Evolutionary conservation across 495 filamentous ascomycete species (phyloP).

Genomic region (Achaetomiella virescens): DNA sequence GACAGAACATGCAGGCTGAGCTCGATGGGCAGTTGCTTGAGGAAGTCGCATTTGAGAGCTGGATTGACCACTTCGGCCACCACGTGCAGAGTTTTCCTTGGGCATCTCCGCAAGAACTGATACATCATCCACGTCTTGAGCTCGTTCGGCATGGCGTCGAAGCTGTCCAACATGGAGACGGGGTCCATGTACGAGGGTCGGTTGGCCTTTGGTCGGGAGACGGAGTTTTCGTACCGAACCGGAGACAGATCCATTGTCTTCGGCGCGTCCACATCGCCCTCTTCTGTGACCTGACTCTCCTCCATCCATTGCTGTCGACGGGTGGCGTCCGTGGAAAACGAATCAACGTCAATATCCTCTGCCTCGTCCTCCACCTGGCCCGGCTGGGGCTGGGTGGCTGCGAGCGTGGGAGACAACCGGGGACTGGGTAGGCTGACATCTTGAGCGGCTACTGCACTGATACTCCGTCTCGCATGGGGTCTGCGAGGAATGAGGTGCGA

Average conservation of each 20-base stretch:
- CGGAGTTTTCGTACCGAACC: slow-evolving; percentile 11
- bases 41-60: slow-evolving; percentile 90
- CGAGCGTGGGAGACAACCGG: slow-evolving; percentile 83
- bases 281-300: slow-evolving; percentile 27
- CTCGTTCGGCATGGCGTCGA: slow-evolving; percentile 81
- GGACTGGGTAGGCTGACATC: slow-evolving; percentile 93
- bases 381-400: slow-evolving; percentile 58
- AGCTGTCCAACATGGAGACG: slow-evolving; percentile 76
- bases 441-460: slow-evolving; percentile 63
- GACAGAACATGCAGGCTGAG: slow-evolving; percentile 81
- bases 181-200: slow-evolving; percentile 52
- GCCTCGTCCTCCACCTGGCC: slow-evolving; percentile 35
- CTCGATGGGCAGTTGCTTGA: slow-evolving; percentile 76
- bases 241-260: slow-evolving; percentile 17
- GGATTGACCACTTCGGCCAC: slow-evolving; percentile 92
- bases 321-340: slow-evolving; percentile 23
- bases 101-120: slow-evolving; percentile 81
- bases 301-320: slow-evolving; percentile 23
- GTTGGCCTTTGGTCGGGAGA: slow-evolving; percentile 9
- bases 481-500: slow-evolving; percentile 34
- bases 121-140: slow-evolving; percentile 95
- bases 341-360: slow-evolving; percentile 29
- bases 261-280: slow-evolving; percentile 15
- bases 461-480: slow-evolving; percentile 36
- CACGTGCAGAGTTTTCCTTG: slow-evolving; percentile 83